These are phyloP conservation scores for Trypanosoma vivax DNA, from an alignment of 208 protist species.

Conservation along the genomic window DNA sequence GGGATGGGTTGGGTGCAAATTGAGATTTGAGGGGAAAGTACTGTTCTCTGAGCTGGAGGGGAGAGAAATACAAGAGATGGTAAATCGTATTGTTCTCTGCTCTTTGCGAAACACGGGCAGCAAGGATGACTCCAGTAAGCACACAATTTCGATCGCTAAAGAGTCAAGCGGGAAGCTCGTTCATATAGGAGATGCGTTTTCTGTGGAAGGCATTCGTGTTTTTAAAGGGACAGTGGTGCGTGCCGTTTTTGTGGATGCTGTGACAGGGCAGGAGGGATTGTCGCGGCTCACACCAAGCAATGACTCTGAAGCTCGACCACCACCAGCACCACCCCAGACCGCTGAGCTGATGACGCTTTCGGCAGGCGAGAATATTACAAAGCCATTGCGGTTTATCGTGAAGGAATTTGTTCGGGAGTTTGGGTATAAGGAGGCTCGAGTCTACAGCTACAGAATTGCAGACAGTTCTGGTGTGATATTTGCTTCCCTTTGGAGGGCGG, in stretches of 20 bases:
- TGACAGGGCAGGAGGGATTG: too few relatives aligned
- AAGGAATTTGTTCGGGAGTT: slow-evolving; percentile 55
- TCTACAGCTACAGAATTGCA: slow-evolving; percentile 75
- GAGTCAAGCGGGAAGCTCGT: slow-evolving; percentile 68
- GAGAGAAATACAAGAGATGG: slow-evolving; percentile 46
- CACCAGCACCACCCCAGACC: not conserved
- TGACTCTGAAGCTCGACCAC: not conserved
- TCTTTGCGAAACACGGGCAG: slow-evolving; percentile 9
- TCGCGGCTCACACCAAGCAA: too few relatives aligned
- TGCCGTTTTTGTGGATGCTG: slow-evolving; percentile 61
- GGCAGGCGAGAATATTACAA: slow-evolving; percentile 6
- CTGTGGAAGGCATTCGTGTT: slow-evolving; percentile 49
- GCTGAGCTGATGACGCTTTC: slow-evolving; percentile 7
- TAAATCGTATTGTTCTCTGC: slow-evolving; percentile 69
- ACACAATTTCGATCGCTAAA: slow-evolving; percentile 35
- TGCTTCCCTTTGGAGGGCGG: slow-evolving; percentile 57
- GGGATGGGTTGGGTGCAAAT: slow-evolving; percentile 57
- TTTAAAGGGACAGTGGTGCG: slow-evolving; percentile 58
- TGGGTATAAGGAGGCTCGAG: slow-evolving; percentile 44
- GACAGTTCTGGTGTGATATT: slow-evolving; percentile 66
- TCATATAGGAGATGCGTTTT: slow-evolving; percentile 38
- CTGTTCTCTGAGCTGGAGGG: slow-evolving; percentile 33
- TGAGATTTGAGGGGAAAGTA: slow-evolving; percentile 31
- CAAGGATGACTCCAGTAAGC: not conserved
- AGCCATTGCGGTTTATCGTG: slow-evolving; percentile 45